Percentiles rank a stretch among this genome's conserved stretches.
Conservation (phyloP, 1,139 yeast species). For the Saccharomyces pastorianus region DNA sequence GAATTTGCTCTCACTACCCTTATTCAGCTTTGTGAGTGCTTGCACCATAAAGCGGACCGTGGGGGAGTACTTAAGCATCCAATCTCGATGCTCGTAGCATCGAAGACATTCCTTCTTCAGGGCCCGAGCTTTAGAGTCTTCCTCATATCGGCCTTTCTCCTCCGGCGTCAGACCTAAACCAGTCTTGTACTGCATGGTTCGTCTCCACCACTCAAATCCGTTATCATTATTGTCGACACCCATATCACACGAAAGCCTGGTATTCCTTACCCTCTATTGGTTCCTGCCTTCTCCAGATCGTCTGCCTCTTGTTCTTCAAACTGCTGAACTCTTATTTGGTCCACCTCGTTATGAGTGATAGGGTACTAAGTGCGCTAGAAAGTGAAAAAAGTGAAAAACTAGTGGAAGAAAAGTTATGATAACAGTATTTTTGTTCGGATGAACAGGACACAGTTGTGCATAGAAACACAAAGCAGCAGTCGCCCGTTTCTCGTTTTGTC, state of each 20-base stretch:
- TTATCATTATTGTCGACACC: neutral
- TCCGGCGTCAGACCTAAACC: slow-evolving; percentile 55
- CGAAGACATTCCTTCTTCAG: slow-evolving; percentile 51
- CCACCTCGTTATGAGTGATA: neutral
- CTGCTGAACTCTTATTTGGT: neutral
- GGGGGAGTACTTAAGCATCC: slow-evolving; percentile 77
- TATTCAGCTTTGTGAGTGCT: slow-evolving; percentile 54
- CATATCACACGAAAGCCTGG: neutral
- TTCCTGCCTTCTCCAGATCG: too few relatives aligned
- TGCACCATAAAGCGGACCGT: slow-evolving; percentile 82
- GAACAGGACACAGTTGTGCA: neutral
- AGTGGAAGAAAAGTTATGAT: neutral
- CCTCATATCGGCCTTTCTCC: slow-evolving; percentile 52
- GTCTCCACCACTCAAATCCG: slow-evolving; percentile 79
- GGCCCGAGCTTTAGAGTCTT: slow-evolving; percentile 39
- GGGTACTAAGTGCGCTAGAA: neutral
- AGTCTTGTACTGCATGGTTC: slow-evolving; percentile 63
- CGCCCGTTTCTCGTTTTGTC: neutral
- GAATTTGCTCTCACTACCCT: slow-evolving; percentile 13
- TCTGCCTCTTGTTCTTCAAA: neutral
- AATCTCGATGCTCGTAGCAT: slow-evolving; percentile 68
- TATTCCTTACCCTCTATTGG: neutral
- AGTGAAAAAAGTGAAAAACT: neutral
- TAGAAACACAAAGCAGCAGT: neutral
- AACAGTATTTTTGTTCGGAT: neutral